Base-by-base conservation (phyloP, 2,329 filamentous ascomycete species). In the Fusarium albidum region DNA sequence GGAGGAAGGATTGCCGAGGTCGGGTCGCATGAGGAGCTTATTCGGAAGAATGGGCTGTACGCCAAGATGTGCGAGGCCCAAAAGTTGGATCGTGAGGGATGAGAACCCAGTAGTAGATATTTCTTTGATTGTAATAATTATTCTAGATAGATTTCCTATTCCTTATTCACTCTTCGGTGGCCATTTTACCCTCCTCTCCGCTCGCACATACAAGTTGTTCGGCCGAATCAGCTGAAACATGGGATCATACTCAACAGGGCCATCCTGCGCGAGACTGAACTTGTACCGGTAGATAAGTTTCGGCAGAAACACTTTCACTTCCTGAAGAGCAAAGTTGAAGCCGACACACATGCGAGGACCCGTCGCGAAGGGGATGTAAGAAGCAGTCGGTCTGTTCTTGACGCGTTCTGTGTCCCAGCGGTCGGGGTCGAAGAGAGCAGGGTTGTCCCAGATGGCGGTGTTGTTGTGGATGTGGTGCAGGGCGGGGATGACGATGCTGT, bases 241-340 rank as follows among this genome's bases (percentile, higher is more conserved):
- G 2, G 83, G 83, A 56, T 86, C 83, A 39, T 86, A 86, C 48
- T 84, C 82, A 6, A 85, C 71, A 0, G 78, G 71, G 2, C 74
- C 79, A 5, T 82, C 74, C 5, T 75, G 75, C n/a, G 78, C 82
- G n/a, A 76, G 67, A 9, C 55, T 69, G 52, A 85, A 87, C 48
- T 81, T 73, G 65, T 88, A 87, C 8, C 84, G 75, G 51, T 79
- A 87, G 3, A 87, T 69, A 31, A 88, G 70, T 72, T 86, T 82
- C 2, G 78, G 74, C 57, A 88, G 32, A 61, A 85, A 79, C 5
- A 85, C 75, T 72, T 86, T 86, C 52, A 86, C 75, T 68, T 88
- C 83, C 52, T 81, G 77, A 7, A 87, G 71, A 0, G 84, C 85
- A 67, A 87, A 86, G 69, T 86, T 87, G 76, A 86, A 87, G 0